phyloP scores from a whole-genome alignment of 164 flowering plant genomes.

The Umbilicus rupestris region DNA sequence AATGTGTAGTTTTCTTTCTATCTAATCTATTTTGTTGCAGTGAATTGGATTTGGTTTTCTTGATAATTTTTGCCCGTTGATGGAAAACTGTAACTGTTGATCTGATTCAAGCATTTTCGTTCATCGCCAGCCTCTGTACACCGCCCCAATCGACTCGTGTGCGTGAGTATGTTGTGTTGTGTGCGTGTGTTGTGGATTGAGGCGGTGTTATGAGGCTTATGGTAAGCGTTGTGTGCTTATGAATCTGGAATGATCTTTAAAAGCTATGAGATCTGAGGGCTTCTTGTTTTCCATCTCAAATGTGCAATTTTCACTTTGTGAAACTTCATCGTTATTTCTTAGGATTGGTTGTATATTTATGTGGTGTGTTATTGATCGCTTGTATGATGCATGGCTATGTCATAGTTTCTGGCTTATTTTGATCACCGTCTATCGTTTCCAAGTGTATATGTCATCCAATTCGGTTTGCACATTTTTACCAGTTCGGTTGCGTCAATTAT shows the following conservation, averaged over 20 bases:
- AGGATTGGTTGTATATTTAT: no score
- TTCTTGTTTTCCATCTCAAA: no score
- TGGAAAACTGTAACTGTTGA: not conserved
- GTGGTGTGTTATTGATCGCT: no score
- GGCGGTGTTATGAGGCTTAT: slow-evolving; percentile 4
- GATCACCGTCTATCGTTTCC: no score
- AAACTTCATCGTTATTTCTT: not conserved
- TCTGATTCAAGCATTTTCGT: not conserved
- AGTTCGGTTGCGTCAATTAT: no score
- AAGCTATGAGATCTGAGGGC: slow-evolving; percentile 6
- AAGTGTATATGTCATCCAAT: no score
- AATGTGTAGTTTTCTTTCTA: no score
- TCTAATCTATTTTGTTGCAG: no score
- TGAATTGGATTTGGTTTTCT: no score
- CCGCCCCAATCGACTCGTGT: not conserved
- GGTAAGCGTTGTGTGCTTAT: not conserved
- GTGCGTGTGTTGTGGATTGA: slow-evolving; percentile 4
- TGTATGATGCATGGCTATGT: no score
- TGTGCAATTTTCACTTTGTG: not conserved
- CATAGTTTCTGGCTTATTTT: no score
- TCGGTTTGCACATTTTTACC: no score
- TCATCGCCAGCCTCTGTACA: not conserved
- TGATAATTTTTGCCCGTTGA: not conserved
- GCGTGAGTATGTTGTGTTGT: not conserved
- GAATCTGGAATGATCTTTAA: not conserved